Base-by-base conservation (phyloP, 129 eudicot species). In the Rutidosis leptorrhynchoides region DNA sequence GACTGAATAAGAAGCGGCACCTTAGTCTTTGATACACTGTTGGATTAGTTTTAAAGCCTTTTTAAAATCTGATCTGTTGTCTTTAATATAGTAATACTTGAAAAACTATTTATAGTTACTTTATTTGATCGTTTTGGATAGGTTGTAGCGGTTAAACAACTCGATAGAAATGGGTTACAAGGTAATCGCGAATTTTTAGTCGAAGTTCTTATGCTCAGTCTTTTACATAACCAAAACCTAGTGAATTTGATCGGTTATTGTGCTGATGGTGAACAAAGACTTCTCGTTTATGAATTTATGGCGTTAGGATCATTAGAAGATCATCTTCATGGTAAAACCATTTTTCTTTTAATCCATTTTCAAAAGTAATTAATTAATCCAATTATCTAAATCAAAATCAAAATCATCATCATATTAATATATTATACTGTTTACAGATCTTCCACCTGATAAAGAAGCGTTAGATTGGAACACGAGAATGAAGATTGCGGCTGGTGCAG, bases 281-380 rank as follows among this genome's bases (percentile, higher is more conserved):
- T 89, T 62, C 79, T 89, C 53, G 96, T 85, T 19, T 89, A 89
- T 42, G 96, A 89, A 78, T 89, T 75, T 63, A 89, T 89, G 94
- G 83, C 94, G 0, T 70, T 74, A 78, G 90, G 94, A 37, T 80
- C 87, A 71, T 76, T 89, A 51, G 96, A 89, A 74, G 81, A 76
- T 69, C 96, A 89, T 71, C 81, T 89, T 58, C 84, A 80, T 58
- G 89, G 96, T 89, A 64, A 62, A 56, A 33, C 46, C 23, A 11
- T 53, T 68, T 21, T 20, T 7, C 33, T 66, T 49, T 3, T 25
- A 57, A 25, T 40, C 33, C n/a, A 27, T 9, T 11, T 20, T 21
- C 6, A 22, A n/a, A n/a, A 5, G 2, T n/a, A 7, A 49, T 49
- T 0, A 17, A 49, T 14, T 7, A 6, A 6, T 10, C 11, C 60